Evolutionary conservation across 2,329 filamentous ascomycete genomes (phyloP), one percentile per base, ranked within the genome.

Genomic region (Exophiala lecanii-corni): DNA sequence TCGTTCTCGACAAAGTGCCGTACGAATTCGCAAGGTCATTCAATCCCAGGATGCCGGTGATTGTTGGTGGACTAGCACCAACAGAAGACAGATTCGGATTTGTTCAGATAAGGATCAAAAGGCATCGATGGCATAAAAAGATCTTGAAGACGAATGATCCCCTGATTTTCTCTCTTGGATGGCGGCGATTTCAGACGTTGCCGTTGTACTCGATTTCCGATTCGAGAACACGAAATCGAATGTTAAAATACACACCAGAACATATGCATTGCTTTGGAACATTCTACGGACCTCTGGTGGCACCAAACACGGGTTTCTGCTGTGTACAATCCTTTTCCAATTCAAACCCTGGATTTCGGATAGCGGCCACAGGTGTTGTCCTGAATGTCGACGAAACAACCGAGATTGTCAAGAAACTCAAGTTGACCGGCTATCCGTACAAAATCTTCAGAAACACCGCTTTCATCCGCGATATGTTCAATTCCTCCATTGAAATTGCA

Each of bases 401-500:
- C 2, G 92, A 98, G 63, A 97, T 98, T 54, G 92, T 98, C 65
- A 98, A 98, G 78, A 98, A 98, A 74, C 82, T 98, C 61, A 98
- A 98, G 67, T 78, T 98, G 36, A 96, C 89, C 0, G 92, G 92
- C 47, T 76, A 80, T 36, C 89, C 92, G 1, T 94, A 92, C 76
- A 97, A 97, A 71, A 94, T 97, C 66, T 97, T 94, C 79, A 95
- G 95, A 69, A 98, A 98, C 71, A 98, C 92, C 0, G 89, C 92
- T 28, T 98, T 98, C 63, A 89, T 98, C 70, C 94, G 92, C 66
- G 88, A 94, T 69, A 98, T 98, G 92, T 98, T 98, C 75, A 89
- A 80, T 61, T 83, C 84, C 1, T 76, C 88, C 0, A 81, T 98
- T 31, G 92, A 98, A 63, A 92, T 98, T 53, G 91, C 92, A 59